These are phyloP conservation scores for Wickerhamomyces kurtzmanii DNA, from an alignment of 805 yeast species.

Conservation along the genomic window DNA sequence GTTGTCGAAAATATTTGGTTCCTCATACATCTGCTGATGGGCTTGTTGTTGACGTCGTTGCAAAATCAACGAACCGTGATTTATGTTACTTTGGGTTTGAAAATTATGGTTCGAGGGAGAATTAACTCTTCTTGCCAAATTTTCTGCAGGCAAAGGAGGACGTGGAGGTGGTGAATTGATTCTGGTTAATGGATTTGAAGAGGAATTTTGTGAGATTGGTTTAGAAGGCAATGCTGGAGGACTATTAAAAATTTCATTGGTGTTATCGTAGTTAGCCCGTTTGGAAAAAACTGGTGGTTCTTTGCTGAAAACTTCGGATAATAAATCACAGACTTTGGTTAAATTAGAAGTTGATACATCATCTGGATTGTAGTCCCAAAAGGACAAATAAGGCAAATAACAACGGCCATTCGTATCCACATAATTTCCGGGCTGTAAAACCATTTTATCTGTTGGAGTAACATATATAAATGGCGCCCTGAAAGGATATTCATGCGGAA, in stretches of 20 bases:
- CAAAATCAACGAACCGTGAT: constrained; percentile 8
- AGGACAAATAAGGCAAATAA: constrained; percentile 57
- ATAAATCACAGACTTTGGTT: constrained; percentile 19
- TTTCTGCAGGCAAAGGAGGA: constrained; percentile 3
- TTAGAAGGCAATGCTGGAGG: constrained; percentile 9
- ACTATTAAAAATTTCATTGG: too few relatives aligned
- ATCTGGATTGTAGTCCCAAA: constrained; percentile 34
- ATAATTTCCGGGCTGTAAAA: constrained; percentile 49
- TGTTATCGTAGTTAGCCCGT: too few relatives aligned
- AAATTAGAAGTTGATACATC: constrained; percentile 18
- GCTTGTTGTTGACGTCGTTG: not conserved
- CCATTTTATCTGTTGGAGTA: constrained; percentile 36
- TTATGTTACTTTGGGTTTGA: too few relatives aligned
- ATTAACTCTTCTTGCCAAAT: not conserved
- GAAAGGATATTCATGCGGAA: constrained; percentile 66
- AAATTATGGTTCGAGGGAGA: not conserved
- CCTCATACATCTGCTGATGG: constrained; percentile 5
- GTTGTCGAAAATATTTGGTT: constrained; percentile 18
- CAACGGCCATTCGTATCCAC: constrained; percentile 66
- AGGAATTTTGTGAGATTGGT: constrained; percentile 4
- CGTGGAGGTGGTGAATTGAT: constrained; percentile 2
- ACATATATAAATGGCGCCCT: constrained; percentile 60
- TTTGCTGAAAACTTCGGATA: constrained; percentile 24
- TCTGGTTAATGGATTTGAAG: constrained; percentile 4
- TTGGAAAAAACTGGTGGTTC: constrained; percentile 36